Conservation (phyloP, 345 rosid genomes). For the Raphanus raphanistrum region DNA sequence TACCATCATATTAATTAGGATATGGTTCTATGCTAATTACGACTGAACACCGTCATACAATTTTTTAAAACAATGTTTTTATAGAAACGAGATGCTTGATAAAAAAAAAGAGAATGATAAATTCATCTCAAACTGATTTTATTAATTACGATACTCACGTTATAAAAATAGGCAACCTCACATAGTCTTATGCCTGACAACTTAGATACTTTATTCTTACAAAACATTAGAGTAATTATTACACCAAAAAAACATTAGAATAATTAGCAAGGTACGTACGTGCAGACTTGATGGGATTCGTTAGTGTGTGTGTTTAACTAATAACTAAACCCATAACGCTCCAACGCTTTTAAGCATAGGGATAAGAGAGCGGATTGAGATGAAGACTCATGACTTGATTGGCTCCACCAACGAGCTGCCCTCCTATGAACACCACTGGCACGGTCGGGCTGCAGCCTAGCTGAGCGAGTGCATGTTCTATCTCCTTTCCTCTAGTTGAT, state of each 20-base stretch:
- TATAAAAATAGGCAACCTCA: neutral
- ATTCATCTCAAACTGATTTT: neutral
- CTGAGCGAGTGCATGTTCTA: constrained; percentile 67
- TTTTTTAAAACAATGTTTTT: neutral
- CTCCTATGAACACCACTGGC: constrained; percentile 74
- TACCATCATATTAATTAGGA: neutral
- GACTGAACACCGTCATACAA: neutral
- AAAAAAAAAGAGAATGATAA: neutral
- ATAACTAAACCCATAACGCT: constrained; percentile 63
- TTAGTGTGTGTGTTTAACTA: neutral
- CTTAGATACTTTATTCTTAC: neutral
- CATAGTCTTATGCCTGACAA: neutral
- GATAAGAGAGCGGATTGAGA: constrained; percentile 59
- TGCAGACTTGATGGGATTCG: neutral
- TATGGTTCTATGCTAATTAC: neutral
- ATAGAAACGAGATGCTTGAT: neutral
- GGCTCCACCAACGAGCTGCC: constrained; percentile 72
- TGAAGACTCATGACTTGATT: constrained; percentile 78
- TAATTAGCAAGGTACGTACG: neutral
- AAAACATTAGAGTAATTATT: neutral
- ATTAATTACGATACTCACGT: neutral
- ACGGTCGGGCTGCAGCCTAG: constrained; percentile 61
- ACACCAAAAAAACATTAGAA: neutral
- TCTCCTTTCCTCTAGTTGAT: constrained; percentile 59
- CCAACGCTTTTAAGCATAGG: constrained; percentile 70